phyloP scores from a whole-genome alignment of 2,329 filamentous ascomycete species.

The Arthrocladium fulminans region DNA sequence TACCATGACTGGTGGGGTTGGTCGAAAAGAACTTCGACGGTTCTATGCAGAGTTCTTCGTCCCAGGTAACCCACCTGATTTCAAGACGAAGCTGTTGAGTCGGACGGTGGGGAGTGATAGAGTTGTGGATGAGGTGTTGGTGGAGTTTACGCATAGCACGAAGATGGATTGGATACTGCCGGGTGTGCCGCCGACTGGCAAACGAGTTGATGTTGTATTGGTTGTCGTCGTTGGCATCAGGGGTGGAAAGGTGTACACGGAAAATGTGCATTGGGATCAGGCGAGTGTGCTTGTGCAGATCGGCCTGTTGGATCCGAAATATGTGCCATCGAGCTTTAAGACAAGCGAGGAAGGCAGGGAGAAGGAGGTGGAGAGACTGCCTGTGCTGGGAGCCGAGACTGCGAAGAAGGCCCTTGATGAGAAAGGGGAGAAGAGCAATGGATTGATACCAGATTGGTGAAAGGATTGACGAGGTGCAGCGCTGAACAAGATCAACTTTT shows the following conservation, averaged over 20 bases:
- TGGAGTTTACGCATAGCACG: slow-evolving; percentile 49
- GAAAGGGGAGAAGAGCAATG: slow-evolving; percentile 28
- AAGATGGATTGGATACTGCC: slow-evolving; percentile 53
- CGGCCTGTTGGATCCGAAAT: slow-evolving; percentile 49
- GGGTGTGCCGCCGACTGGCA: slow-evolving; percentile 47
- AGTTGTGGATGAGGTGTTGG: slow-evolving; percentile 53
- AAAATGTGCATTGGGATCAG: slow-evolving; percentile 56
- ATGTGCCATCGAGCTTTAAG: slow-evolving; percentile 42
- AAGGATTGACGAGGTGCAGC: too few relatives aligned
- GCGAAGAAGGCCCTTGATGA: slow-evolving; percentile 34
- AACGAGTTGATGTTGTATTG: slow-evolving; percentile 48
- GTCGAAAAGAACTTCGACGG: slow-evolving; percentile 31
- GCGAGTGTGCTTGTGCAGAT: slow-evolving; percentile 52
- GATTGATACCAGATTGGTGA: slow-evolving; percentile 25
- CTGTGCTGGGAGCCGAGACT: slow-evolving; percentile 33
- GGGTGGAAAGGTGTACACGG: slow-evolving; percentile 46
- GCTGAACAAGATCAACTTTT: too few relatives aligned
- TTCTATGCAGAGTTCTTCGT: slow-evolving; percentile 54
- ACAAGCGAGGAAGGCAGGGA: slow-evolving; percentile 19
- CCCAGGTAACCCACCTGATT: slow-evolving; percentile 41
- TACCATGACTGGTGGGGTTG: slow-evolving; percentile 35
- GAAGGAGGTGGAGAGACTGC: slow-evolving; percentile 30
- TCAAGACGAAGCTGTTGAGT: slow-evolving; percentile 46
- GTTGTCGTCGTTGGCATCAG: slow-evolving; percentile 49
- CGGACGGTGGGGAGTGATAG: slow-evolving; percentile 51